Evolutionary conservation across 176 grass and related monocot species (phyloP).

Genomic region (Carex littledalei): DNA sequence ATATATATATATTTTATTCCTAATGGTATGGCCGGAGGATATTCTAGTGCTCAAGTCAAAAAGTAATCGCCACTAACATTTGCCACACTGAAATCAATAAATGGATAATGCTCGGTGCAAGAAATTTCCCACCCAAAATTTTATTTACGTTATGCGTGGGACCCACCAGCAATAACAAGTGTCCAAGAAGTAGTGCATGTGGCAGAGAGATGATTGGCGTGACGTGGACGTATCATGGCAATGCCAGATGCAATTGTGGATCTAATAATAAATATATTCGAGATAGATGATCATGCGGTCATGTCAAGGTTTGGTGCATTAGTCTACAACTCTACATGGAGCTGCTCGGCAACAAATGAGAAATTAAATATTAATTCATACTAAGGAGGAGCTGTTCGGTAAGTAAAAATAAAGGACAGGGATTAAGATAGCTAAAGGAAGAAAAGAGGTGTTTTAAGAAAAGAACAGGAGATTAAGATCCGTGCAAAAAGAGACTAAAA

Average conservation of each 20-base stretch:
- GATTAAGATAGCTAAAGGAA: no score
- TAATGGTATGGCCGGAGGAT: background rate
- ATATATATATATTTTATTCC: no score
- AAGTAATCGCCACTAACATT: constrained; percentile 2
- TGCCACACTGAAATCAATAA: background rate
- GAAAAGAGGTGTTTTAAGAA: no score
- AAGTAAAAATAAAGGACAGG: no score
- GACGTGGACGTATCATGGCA: background rate
- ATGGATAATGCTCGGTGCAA: background rate
- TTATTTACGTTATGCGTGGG: background rate
- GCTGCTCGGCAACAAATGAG: no score
- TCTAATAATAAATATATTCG: background rate
- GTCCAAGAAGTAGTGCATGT: background rate
- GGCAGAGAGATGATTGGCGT: constrained; percentile 5
- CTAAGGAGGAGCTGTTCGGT: no score
- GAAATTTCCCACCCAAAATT: background rate
- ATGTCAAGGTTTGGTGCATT: constrained; percentile 4
- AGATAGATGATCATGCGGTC: background rate
- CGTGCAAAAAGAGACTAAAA: no score
- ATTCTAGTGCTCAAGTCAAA: constrained; percentile 8
- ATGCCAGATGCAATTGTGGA: constrained; percentile 3
- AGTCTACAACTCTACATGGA: no score
- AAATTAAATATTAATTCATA: no score
- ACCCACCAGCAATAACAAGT: background rate
- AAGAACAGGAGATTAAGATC: no score